These are phyloP conservation scores for Saccharomycopsis fibuligera DNA, from an alignment of 805 yeast genomes.

Conservation along the genomic window DNA sequence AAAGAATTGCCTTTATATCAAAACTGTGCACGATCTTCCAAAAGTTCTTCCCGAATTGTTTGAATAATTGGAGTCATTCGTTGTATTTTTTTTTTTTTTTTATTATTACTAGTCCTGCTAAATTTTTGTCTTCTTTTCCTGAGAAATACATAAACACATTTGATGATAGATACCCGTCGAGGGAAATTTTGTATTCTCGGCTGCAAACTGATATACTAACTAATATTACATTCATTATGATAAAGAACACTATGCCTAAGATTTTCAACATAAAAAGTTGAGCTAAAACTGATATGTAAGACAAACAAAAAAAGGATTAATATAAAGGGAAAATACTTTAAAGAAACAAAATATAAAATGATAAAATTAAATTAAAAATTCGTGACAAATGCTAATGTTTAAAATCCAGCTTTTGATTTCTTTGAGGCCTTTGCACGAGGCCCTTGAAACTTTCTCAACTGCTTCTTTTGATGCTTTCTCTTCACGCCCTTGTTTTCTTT, in stretches of 20 bases:
- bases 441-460: conserved; percentile 46
- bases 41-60: conserved; percentile 48
- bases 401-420: conserved; percentile 20
- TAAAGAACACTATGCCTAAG: not conserved
- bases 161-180: no score
- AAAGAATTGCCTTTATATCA: conserved; percentile 45
- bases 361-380: not conserved
- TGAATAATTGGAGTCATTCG: conserved; percentile 6
- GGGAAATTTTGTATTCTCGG: not conserved
- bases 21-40: conserved; percentile 51
- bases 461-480: conserved; percentile 65
- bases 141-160: not conserved
- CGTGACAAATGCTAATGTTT: not conserved
- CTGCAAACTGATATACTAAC: no score
- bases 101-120: not conserved
- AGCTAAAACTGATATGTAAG: not conserved
- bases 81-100: not conserved
- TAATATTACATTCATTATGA: no score
- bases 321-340: not conserved
- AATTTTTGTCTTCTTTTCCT: not conserved
- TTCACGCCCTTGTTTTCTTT: conserved; percentile 79
- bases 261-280: not conserved
- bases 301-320: not conserved
- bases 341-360: not conserved
- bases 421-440: conserved; percentile 19